Evolutionary conservation across 2,329 filamentous ascomycete genomes (phyloP).

Genomic region (Pestalotiopsis sp.): DNA sequence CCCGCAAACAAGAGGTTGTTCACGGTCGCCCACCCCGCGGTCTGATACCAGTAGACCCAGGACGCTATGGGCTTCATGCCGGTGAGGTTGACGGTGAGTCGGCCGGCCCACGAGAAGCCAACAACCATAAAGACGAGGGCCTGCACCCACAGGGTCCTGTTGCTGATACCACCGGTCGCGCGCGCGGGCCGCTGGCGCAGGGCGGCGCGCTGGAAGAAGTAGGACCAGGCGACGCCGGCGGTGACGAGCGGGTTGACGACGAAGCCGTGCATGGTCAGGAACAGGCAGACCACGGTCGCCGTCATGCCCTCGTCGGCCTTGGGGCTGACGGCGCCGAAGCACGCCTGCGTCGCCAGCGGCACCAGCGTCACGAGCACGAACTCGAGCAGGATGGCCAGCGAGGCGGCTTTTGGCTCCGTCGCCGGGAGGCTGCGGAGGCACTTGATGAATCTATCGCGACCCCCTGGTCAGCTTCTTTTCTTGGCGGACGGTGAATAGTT

Average conservation of each 20-base stretch:
- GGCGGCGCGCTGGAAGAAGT: not conserved
- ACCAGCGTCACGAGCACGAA: not conserved
- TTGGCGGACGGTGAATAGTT: not conserved
- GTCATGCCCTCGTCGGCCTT: not conserved
- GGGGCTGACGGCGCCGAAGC: not conserved
- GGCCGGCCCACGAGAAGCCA: not conserved
- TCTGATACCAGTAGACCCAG: not conserved
- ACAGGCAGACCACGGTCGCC: not conserved
- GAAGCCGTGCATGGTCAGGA: not conserved
- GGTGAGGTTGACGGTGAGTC: not conserved
- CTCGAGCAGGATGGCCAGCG: not conserved
- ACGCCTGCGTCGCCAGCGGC: not conserved
- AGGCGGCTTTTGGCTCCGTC: not conserved
- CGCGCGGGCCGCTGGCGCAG: not conserved
- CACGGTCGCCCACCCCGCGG: not conserved
- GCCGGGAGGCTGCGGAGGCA: not conserved
- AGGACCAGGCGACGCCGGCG: not conserved
- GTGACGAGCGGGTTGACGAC: not conserved
- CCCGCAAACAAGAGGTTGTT: not conserved
- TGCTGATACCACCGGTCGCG: not conserved
- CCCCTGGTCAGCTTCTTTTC: not conserved
- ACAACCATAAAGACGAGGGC: not conserved
- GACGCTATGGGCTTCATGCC: not conserved
- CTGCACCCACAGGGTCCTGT: not conserved
- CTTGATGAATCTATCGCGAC: not conserved